Evolutionary conservation across 345 rosid genomes (phyloP).

Genomic region (Acer negundo): DNA sequence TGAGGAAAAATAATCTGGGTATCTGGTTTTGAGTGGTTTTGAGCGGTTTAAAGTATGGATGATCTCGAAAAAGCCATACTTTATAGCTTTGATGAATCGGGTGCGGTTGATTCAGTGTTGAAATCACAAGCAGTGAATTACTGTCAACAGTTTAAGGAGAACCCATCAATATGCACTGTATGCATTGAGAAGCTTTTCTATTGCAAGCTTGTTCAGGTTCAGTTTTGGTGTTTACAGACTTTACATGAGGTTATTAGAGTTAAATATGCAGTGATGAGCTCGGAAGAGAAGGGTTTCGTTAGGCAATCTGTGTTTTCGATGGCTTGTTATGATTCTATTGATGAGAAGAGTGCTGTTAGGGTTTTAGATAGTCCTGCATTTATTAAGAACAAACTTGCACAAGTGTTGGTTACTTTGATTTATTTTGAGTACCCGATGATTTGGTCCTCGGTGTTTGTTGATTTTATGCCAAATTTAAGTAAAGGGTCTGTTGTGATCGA

Average conservation of each 20-base stretch:
- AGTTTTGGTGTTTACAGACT: conserved; percentile 97
- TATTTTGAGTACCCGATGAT: conserved; percentile 84
- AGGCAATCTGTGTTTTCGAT: conserved; percentile 70
- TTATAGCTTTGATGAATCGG: conserved; percentile 75
- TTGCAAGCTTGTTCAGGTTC: conserved; percentile 68
- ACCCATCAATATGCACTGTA: conserved; percentile 49
- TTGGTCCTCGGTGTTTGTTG: conserved; percentile 84
- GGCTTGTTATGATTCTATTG: conserved; percentile 59
- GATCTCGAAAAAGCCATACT: conserved; percentile 84
- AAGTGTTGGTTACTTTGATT: conserved; percentile 81
- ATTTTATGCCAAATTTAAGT: conserved; percentile 60
- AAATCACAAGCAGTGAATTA: conserved; percentile 59
- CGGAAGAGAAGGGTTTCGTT: conserved; percentile 58
- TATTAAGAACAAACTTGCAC: conserved; percentile 93
- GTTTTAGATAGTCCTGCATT: conserved; percentile 71
- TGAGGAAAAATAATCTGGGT: conserved; percentile 18
- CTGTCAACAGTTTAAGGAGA: conserved; percentile 65
- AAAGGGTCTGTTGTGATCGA: conserved; percentile 76
- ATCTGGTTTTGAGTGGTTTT: conserved; percentile 19
- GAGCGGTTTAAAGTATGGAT: conserved; percentile 55
- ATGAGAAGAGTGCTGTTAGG: conserved; percentile 49
- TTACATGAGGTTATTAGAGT: conserved; percentile 66
- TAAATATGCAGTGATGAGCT: conserved; percentile 54
- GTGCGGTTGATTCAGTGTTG: conserved; percentile 53
- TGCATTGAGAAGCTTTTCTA: conserved; percentile 74